Percentiles rank a stretch among this genome's conserved stretches.
Conservation (phyloP, 2,329 filamentous ascomycete species). For the Phaeomoniella chlamydospora region DNA sequence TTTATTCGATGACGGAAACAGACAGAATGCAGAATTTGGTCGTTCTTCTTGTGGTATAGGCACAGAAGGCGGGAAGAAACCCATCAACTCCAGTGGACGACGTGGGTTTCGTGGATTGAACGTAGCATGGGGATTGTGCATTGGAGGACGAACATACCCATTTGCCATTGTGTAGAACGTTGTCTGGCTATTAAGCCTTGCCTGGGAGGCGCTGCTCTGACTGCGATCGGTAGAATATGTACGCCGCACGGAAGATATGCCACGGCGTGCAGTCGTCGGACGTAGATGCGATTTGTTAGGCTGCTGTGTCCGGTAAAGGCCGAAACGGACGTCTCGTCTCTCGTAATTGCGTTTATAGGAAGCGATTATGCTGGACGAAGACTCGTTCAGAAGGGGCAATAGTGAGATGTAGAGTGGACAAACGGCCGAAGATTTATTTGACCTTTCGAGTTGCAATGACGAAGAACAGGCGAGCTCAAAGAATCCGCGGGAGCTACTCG, state of each 20-base stretch:
- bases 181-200: constrained; percentile 1
- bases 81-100: constrained; percentile 2
- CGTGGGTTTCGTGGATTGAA: not conserved
- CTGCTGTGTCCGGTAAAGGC: too few relatives aligned
- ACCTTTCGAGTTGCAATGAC: not conserved
- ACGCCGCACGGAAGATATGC: too few relatives aligned
- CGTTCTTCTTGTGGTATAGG: not conserved
- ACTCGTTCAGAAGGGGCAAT: too few relatives aligned
- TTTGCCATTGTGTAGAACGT: constrained; percentile 22
- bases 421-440: too few relatives aligned
- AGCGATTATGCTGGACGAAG: too few relatives aligned
- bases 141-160: constrained; percentile 18
- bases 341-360: too few relatives aligned
- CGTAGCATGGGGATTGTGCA: not conserved
- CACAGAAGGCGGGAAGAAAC: not conserved
- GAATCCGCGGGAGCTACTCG: not conserved
- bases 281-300: too few relatives aligned
- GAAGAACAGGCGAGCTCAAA: not conserved
- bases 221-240: too few relatives aligned
- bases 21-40: not conserved
- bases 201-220: too few relatives aligned
- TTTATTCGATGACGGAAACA: not conserved
- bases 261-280: too few relatives aligned
- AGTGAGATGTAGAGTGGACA: too few relatives aligned
- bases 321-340: too few relatives aligned